Evolutionary conservation across 1,284 basidiomycete species (phyloP).

Genomic region (Ganoderma meredithae): DNA sequence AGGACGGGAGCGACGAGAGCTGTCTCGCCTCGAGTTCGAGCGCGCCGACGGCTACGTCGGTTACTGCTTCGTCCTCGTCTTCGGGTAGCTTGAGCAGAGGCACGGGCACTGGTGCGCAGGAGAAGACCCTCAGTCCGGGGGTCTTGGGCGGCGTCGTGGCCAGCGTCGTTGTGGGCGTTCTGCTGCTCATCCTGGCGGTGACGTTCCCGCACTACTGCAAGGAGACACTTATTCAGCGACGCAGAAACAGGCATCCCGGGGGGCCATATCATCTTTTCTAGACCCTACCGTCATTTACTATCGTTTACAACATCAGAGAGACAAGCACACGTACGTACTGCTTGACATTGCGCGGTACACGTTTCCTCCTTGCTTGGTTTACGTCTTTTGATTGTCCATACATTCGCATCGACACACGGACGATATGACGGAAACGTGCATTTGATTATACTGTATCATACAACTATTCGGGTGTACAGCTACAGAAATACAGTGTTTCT

Average conservation of each 20-base stretch:
- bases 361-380: neutral
- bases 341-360: neutral
- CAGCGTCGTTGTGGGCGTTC: conserved; percentile 34
- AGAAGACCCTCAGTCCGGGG: conserved; percentile 33
- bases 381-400: neutral
- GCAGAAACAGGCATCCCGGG: conserved; percentile 26
- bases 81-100: neutral
- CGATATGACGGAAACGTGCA: neutral
- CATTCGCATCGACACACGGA: neutral
- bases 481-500: conserved; percentile 34
- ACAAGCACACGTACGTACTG: neutral
- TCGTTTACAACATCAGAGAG: neutral
- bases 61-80: neutral
- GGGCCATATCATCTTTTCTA: conserved; percentile 36
- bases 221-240: conserved; percentile 22
- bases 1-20: conserved; percentile 22
- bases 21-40: conserved; percentile 13
- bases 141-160: conserved; percentile 38
- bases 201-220: conserved; percentile 35
- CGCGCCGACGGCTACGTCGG: neutral
- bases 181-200: conserved; percentile 35
- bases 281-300: neutral
- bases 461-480: conserved; percentile 34
- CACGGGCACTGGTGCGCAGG: neutral
- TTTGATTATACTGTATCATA: conserved; percentile 34